Base-by-base conservation (phyloP, 768 basidiomycete genomes). In the Leccinellum luteum region DNA sequence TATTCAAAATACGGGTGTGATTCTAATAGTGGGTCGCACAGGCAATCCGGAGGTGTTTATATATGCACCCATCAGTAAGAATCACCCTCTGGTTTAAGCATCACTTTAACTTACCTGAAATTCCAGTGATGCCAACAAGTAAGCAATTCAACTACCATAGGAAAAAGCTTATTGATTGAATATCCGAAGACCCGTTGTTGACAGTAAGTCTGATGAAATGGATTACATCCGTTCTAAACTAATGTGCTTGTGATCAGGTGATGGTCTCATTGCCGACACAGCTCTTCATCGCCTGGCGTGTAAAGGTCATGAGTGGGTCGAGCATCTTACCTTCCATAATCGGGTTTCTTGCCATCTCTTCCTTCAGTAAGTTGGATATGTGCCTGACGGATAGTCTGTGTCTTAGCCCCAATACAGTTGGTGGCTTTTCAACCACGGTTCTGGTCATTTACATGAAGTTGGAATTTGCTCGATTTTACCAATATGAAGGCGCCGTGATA, bases 231-330 rank as follows among this genome's bases (percentile, higher is more conserved):
- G 7, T 30, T 56, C 27, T 1, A 3, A n/a, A 25, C 43, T 54
- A n/a, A 50, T 8, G 31, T 43, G 2, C 28, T 32, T 17, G 4
- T 53, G n/a, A 12, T 28, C 47, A 81, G 80, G 79, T 74, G 4
- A 72, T 82, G 52, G 78, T 78, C 34, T 78, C 76, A 1, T 59
- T 72, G 6, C 60, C 75, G 12, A 79, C 80, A 3, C 81, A 83
- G 54, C 59, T 76, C 6, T 83, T 82, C 63, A 81, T 80, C 45
- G 77, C 78, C 4, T 78, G 75, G 75, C 67, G 77, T 28, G 74
- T 78, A 15, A 73, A 70, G 23, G 61, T 76, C 17, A 60, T 78
- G 55, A 75, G 70, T 6, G 63, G 58, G 51, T 75, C 70, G 51
- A 61, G 43, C 3, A 51, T 65, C 21, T 45, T 72, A 7, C 72